Percentiles rank a stretch among this genome's conserved stretches.
phyloP scores from a whole-genome alignment of 2,329 filamentous ascomycete genomes.

The Juglanconis juglandina region DNA sequence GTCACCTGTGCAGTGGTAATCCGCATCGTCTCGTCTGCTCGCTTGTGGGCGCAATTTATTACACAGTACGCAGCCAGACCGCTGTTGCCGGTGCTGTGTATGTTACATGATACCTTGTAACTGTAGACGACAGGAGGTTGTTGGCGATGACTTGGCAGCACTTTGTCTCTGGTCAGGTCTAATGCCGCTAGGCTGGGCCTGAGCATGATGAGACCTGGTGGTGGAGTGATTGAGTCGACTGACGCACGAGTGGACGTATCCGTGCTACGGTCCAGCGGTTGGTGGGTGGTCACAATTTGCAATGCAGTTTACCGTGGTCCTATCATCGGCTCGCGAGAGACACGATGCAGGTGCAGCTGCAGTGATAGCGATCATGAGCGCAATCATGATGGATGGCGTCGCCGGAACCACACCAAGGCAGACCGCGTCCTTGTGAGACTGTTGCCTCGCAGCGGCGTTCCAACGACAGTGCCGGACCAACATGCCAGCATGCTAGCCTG shows the following conservation, averaged over 20 bases:
- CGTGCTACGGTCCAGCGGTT: neutral
- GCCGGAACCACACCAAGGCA: neutral
- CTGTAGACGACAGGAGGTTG: neutral
- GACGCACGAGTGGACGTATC: too few species aligned
- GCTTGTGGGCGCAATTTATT: constrained; percentile 13
- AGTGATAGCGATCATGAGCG: neutral
- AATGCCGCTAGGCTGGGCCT: neutral
- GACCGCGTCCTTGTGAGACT: neutral
- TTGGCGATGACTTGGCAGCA: constrained; percentile 9
- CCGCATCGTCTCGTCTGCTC: constrained; percentile 11
- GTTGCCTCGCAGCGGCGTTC: neutral
- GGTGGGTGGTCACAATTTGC: neutral
- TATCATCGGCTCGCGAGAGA: neutral
- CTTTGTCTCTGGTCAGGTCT: neutral
- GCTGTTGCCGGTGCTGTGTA: constrained; percentile 6
- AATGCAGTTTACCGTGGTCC: neutral
- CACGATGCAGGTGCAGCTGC: neutral
- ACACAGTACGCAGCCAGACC: constrained; percentile 12
- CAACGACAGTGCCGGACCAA: neutral
- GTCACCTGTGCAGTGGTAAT: neutral
- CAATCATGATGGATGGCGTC: neutral
- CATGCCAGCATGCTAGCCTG: neutral
- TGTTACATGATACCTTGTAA: neutral
- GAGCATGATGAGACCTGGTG: neutral
- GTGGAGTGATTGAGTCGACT: too few species aligned